phyloP scores from a whole-genome alignment of 495 filamentous ascomycete genomes.

The Lepidopterella palustris region DNA sequence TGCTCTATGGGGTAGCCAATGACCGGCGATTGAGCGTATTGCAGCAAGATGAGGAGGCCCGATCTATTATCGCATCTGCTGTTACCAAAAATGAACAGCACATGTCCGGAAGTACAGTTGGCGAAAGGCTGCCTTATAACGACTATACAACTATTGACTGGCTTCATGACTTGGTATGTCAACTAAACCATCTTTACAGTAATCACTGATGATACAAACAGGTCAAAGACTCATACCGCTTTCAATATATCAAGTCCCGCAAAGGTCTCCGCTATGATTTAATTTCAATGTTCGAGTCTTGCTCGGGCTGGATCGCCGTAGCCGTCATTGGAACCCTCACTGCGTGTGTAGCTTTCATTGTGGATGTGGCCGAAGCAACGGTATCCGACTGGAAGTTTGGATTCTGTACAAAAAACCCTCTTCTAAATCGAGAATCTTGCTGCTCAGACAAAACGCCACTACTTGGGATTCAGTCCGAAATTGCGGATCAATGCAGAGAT shows the following conservation, averaged over 20 bases:
- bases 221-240: constrained; percentile 54
- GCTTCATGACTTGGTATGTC: constrained; percentile 49
- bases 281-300: constrained; percentile 38
- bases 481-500: constrained; percentile 32
- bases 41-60: constrained; percentile 33
- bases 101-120: constrained; percentile 40
- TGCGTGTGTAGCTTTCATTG: constrained; percentile 49
- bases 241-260: constrained; percentile 38
- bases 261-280: constrained; percentile 37
- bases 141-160: constrained; percentile 55
- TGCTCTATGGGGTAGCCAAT: constrained; percentile 28
- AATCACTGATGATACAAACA: constrained; percentile 14
- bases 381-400: constrained; percentile 52
- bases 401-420: constrained; percentile 43
- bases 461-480: constrained; percentile 27
- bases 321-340: constrained; percentile 49
- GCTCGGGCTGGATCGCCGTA: constrained; percentile 48
- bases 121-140: constrained; percentile 52
- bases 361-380: constrained; percentile 48
- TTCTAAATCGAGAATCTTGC: constrained; percentile 46
- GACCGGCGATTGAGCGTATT: constrained; percentile 32
- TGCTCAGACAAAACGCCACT: constrained; percentile 37
- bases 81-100: constrained; percentile 43
- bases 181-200: background rate
- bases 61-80: constrained; percentile 31